Conservation (phyloP, 768 basidiomycete genomes). For the Suillus luteus region DNA sequence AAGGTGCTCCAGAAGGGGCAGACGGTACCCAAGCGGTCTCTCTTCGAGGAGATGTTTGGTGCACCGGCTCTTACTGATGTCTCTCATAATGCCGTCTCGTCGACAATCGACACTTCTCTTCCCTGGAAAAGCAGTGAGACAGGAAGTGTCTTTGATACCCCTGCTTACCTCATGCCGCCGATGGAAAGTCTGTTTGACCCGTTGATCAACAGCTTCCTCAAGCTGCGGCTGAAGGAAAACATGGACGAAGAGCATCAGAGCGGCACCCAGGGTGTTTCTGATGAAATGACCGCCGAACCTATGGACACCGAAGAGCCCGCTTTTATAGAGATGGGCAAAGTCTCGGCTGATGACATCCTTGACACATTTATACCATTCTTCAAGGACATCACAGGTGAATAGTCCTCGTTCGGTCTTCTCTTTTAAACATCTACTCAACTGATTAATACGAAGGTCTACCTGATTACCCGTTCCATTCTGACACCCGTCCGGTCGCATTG, state of each 20-base stretch:
- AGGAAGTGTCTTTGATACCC: constrained; percentile 58
- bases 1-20: constrained; percentile 36
- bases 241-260: constrained; percentile 15
- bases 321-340: constrained; percentile 28
- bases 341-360: constrained; percentile 59
- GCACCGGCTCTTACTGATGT: constrained; percentile 59
- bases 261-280: constrained; percentile 37
- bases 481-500: constrained; percentile 12
- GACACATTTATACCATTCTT: constrained; percentile 64
- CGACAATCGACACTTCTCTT: constrained; percentile 22
- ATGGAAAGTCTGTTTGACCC: constrained; percentile 71
- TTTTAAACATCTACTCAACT: constrained; percentile 14
- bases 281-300: constrained; percentile 47
- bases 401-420: background rate
- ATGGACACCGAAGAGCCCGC: constrained; percentile 22
- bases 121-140: constrained; percentile 45
- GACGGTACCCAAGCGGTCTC: constrained; percentile 48
- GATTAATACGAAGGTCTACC: constrained; percentile 18
- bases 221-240: constrained; percentile 28
- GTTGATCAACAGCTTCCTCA: constrained; percentile 52
- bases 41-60: constrained; percentile 94
- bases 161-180: constrained; percentile 78
- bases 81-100: constrained; percentile 13
- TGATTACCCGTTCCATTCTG: constrained; percentile 26
- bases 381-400: constrained; percentile 48